These are phyloP conservation scores for Cercospora sp. DNA, from an alignment of 2,329 filamentous ascomycete species.

Conservation along the genomic window DNA sequence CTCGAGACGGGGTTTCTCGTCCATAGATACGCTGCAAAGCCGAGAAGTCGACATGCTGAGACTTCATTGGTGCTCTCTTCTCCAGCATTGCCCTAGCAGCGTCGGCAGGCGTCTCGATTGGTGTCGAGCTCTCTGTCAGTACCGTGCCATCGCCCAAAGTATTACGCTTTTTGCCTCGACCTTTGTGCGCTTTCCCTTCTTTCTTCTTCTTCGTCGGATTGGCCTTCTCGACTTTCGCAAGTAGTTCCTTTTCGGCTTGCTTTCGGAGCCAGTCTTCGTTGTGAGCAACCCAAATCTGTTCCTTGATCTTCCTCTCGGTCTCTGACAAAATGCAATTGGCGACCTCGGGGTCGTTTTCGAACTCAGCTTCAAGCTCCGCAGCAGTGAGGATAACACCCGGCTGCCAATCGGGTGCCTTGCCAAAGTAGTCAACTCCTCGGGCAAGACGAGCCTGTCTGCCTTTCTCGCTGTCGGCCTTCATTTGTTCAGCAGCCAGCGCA, in stretches of 20 bases:
- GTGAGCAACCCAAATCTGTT: conserved; percentile 89
- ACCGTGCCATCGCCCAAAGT: conserved; percentile 47
- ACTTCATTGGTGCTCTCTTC: conserved; percentile 46
- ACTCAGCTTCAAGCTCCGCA: conserved; percentile 61
- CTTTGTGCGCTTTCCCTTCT: conserved; percentile 40
- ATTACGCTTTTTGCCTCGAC: conserved; percentile 48
- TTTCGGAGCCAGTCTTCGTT: conserved; percentile 91
- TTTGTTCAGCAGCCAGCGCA: conserved; percentile 34
- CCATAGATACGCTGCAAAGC: conserved; percentile 46
- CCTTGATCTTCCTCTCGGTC: conserved; percentile 77
- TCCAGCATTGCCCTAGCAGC: conserved; percentile 49
- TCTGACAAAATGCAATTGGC: conserved; percentile 72
- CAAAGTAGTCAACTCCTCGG: conserved; percentile 58
- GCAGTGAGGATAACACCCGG: conserved; percentile 30
- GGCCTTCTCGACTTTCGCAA: conserved; percentile 64
- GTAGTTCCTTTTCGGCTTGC: conserved; percentile 80
- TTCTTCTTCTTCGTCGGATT: conserved; percentile 40
- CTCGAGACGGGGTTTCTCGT: conserved; percentile 23
- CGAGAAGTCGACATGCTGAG: conserved; percentile 51
- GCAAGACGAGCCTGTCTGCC: conserved; percentile 53
- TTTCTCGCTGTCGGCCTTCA: conserved; percentile 45
- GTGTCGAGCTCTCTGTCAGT: conserved; percentile 45
- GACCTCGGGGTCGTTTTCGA: conserved; percentile 87
- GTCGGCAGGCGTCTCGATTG: conserved; percentile 47
- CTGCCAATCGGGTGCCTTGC: conserved; percentile 48